Conservation (phyloP, 1,284 basidiomycete genomes). For the Ceratobasidium sp. region DNA sequence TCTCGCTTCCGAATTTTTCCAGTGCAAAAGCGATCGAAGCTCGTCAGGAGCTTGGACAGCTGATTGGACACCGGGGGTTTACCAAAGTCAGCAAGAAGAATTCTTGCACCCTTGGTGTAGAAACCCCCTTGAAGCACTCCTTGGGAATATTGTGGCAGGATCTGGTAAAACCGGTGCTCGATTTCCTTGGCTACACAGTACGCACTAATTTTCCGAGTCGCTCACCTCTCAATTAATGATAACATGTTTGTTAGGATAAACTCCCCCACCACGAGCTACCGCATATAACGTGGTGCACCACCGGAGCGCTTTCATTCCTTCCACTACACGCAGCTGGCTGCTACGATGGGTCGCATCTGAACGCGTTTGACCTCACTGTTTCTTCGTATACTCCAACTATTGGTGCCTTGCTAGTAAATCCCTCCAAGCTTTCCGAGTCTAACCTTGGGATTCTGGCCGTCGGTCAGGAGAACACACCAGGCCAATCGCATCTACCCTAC, state of each 20-base stretch:
- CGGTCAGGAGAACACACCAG: not conserved
- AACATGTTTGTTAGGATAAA: not conserved
- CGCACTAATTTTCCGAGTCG: not conserved
- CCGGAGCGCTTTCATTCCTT: not conserved
- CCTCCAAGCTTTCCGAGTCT: too few relatives aligned
- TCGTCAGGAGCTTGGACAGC: not conserved
- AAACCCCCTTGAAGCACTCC: not conserved
- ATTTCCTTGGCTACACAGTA: constrained; percentile 8
- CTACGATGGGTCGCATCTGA: not conserved
- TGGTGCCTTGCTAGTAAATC: not conserved
- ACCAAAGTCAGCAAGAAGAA: not conserved
- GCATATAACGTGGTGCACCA: constrained; percentile 18
- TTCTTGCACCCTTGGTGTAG: too few relatives aligned
- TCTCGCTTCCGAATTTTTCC: not conserved
- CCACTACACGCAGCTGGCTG: constrained; percentile 6
- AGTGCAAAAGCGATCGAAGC: not conserved
- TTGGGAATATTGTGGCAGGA: constrained; percentile 8
- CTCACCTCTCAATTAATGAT: not conserved
- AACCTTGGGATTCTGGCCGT: not conserved
- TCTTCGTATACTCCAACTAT: constrained; percentile 14
- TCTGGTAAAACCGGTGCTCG: too few relatives aligned
- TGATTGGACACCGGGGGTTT: not conserved
- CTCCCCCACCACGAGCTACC: not conserved
- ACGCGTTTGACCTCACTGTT: not conserved
- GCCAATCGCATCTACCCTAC: not conserved